Percentiles rank a stretch among this genome's conserved stretches.
phyloP scores from a whole-genome alignment of 106 monocot genomes.

The Platanthera guangdongensis region DNA sequence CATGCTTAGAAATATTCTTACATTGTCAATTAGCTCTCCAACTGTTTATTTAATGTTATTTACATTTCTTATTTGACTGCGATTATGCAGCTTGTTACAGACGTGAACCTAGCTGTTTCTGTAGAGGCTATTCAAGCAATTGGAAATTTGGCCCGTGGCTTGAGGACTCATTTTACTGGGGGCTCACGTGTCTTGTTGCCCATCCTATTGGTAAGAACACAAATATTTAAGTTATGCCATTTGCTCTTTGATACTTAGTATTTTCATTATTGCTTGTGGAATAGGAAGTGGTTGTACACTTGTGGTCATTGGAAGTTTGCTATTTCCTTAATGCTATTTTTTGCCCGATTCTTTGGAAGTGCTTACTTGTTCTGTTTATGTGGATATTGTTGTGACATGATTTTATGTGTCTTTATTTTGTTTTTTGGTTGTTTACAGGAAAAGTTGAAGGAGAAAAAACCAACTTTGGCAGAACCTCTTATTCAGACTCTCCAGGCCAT shows the following conservation, averaged over 20 bases:
- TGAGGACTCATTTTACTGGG: constrained; percentile 83
- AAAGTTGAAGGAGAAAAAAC: constrained; percentile 96
- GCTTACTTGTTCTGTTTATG: not conserved
- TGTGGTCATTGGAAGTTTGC: not conserved
- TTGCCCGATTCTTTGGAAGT: not conserved
- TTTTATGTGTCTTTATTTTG: not conserved
- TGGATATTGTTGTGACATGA: not conserved
- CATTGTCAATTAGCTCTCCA: not conserved
- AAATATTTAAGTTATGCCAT: not conserved
- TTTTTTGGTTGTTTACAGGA: constrained; percentile 51
- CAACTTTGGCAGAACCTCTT: constrained; percentile 56
- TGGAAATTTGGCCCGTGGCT: constrained; percentile 82
- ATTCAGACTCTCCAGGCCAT: constrained; percentile 80
- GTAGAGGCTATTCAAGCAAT: constrained; percentile 91
- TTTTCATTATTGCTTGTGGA: constrained; percentile 1
- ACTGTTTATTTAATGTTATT: not conserved
- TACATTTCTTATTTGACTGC: not conserved
- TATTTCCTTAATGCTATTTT: not conserved
- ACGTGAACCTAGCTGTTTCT: constrained; percentile 96
- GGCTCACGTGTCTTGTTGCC: constrained; percentile 80
- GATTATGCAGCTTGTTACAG: constrained; percentile 71
- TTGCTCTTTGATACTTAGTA: not conserved
- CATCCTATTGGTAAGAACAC: constrained; percentile 64
- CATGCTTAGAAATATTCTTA: not conserved
- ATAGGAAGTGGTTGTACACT: not conserved